phyloP scores from a whole-genome alignment of 2,329 filamentous ascomycete species.

The Sclerotinia minor region DNA sequence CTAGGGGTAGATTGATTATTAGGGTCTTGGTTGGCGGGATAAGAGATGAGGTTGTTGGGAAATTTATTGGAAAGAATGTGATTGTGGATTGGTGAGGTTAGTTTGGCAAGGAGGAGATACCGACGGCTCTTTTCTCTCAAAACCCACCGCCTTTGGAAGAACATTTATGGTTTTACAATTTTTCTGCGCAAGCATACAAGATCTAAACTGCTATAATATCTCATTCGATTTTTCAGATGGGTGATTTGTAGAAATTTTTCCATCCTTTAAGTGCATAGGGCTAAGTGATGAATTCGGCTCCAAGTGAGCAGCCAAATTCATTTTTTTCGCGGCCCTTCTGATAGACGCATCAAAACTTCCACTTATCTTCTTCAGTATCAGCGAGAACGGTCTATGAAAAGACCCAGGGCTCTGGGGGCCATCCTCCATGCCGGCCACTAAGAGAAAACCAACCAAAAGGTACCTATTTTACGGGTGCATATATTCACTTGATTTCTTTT shows the following conservation, averaged over 20 bases:
- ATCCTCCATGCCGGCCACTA: background rate
- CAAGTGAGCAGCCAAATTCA: background rate
- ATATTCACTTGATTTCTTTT: too few relatives aligned
- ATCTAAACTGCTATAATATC: background rate
- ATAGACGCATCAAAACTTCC: too few relatives aligned
- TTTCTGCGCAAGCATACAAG: background rate
- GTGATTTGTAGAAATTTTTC: background rate
- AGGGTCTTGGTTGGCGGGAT: slow-evolving; percentile 46
- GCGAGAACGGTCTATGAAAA: background rate
- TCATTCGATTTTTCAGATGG: background rate
- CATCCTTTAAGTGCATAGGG: background rate
- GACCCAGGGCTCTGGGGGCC: background rate
- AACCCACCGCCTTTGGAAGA: too few relatives aligned
- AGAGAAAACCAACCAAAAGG: too few relatives aligned
- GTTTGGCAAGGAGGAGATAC: background rate
- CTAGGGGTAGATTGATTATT: slow-evolving; percentile 44
- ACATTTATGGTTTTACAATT: too few relatives aligned
- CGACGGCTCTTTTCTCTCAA: too few relatives aligned
- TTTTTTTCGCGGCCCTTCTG: too few relatives aligned
- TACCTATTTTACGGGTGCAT: too few relatives aligned
- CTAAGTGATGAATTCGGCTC: background rate
- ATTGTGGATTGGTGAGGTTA: background rate
- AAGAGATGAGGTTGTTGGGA: slow-evolving; percentile 47
- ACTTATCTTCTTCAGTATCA: background rate
- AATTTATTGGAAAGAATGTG: slow-evolving; percentile 37